A percentile compares a stretch with the other conserved stretches of the same genome.
phyloP scores from a whole-genome alignment of 2,329 filamentous ascomycete genomes.

The Botrytis medusae region DNA sequence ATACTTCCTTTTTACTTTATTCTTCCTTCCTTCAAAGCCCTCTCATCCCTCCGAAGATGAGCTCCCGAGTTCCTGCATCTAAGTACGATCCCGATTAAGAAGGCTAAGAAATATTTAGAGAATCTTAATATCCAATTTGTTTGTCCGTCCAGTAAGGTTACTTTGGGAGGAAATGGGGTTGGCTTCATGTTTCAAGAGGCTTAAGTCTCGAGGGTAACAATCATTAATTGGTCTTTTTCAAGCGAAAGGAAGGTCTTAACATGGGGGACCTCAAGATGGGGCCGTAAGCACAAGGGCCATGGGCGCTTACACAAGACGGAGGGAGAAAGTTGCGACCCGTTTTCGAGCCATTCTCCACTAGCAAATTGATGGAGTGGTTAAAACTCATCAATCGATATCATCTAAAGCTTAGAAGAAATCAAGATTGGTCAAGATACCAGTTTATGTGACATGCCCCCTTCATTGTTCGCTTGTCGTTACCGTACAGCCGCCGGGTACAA shows the following conservation, averaged over 20 bases:
- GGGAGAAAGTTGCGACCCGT: not conserved
- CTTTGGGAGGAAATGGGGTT: constrained; percentile 3
- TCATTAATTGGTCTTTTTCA: constrained; percentile 6
- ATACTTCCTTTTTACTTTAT: not conserved
- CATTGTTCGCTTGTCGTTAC: constrained; percentile 7
- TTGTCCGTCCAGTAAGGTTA: not conserved
- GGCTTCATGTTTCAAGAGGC: constrained; percentile 11
- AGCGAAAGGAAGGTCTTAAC: constrained; percentile 10
- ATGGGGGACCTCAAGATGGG: constrained; percentile 7
- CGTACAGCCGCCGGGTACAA: constrained; percentile 2
- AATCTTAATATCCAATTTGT: not conserved
- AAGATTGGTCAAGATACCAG: not conserved
- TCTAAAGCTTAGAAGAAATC: constrained; percentile 11
- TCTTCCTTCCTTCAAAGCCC: constrained; percentile 11
- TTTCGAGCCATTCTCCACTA: not conserved
- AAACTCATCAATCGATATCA: not conserved
- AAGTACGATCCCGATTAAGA: not conserved
- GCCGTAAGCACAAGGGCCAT: not conserved
- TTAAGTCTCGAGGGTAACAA: not conserved
- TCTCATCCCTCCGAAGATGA: constrained; percentile 6
- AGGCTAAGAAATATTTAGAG: not conserved
- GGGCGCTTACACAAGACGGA: constrained; percentile 11
- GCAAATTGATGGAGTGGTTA: not conserved
- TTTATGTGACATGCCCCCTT: constrained; percentile 2
- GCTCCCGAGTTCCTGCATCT: constrained; percentile 6